Evolutionary conservation across 2,329 filamentous ascomycete species (phyloP).

Genomic region (Cadophora sp.): DNA sequence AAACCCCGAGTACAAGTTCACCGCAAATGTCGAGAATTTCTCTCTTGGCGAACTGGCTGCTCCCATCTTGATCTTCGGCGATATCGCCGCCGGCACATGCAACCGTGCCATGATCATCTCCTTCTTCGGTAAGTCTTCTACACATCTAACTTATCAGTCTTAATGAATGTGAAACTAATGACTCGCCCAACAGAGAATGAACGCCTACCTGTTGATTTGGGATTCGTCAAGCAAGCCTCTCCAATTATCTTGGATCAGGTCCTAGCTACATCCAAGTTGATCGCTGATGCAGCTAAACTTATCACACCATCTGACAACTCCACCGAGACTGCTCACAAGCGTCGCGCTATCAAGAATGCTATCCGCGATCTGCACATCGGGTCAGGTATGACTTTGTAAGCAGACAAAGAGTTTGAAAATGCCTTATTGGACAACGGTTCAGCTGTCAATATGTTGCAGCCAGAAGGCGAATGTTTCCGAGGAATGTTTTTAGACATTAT

Average conservation of each 20-base stretch:
- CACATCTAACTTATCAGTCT: neutral
- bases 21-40: conserved; percentile 48
- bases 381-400: neutral
- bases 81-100: conserved; percentile 50
- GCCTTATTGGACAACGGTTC: no score
- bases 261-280: conserved; percentile 17
- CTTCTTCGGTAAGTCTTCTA: conserved; percentile 51
- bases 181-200: conserved; percentile 50
- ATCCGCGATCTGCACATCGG: conserved; percentile 20
- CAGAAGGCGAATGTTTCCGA: no score
- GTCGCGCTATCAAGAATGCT: neutral
- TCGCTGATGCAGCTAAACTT: conserved; percentile 26
- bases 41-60: conserved; percentile 58
- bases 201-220: conserved; percentile 49
- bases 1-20: conserved; percentile 58
- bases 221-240: conserved; percentile 46
- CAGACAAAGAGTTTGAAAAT: no score
- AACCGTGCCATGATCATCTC: conserved; percentile 51
- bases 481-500: conserved; percentile 12
- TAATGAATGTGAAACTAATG: neutral
- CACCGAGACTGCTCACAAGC: conserved; percentile 3
- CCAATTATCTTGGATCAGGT: conserved; percentile 23
- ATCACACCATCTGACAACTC: conserved; percentile 18
- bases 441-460: no score
- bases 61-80: conserved; percentile 57